Base-by-base conservation (phyloP, 2,329 filamentous ascomycete genomes). In the Epichloe gansuensis region DNA sequence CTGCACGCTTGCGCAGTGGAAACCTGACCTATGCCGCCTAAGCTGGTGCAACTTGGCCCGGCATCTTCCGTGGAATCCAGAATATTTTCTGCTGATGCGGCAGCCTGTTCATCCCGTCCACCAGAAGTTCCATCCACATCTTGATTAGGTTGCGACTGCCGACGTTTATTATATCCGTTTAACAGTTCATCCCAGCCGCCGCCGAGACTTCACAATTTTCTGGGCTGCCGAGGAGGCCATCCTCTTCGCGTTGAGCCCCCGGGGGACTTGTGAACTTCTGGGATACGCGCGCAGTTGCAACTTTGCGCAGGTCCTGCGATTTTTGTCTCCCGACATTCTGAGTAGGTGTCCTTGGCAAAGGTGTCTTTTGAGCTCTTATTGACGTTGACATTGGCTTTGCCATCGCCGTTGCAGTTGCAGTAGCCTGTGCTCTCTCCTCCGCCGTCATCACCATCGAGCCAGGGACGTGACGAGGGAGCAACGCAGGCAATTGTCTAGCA, bases 401-500 rank as follows among this genome's bases (percentile, higher is more conserved):
- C 12, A 4, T 6, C 13, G 36, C 13, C 5, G 7, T 11, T 13
- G 40, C 23, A n/a, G 21, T n/a, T 50, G 21, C 31, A 7, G 40
- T 31, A 13, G 49, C 49, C 35, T 36, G 35, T n/a, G 25, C 43
- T 36, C 51, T 36, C 51, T 52, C 51, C 17, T 43, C 47, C 3
- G 46, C 40, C 42, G 52, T 51, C 31, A n/a, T n/a, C 17, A 49
- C 52, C 25, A 46, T 11, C 5, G 35, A 42, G 38, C 52, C 52
- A 4, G 52, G 48, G 6, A 53, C 44, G 27, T 47, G 45, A 5
- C 21, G 40, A n/a, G 52, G 52, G 7, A 53, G 48, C 38, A 53
- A 31, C 5, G 31, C 31, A 21, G 52, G 52, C 23, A 50, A 6
- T 39, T 51, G 52, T 13, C 52, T 47, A 13, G n/a, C 38, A 11